A percentile compares a stretch with the other conserved stretches of the same genome.
These are phyloP conservation scores for Pseudocercospora cruenta DNA, from an alignment of 2,329 filamentous ascomycete species.

Conservation along the genomic window DNA sequence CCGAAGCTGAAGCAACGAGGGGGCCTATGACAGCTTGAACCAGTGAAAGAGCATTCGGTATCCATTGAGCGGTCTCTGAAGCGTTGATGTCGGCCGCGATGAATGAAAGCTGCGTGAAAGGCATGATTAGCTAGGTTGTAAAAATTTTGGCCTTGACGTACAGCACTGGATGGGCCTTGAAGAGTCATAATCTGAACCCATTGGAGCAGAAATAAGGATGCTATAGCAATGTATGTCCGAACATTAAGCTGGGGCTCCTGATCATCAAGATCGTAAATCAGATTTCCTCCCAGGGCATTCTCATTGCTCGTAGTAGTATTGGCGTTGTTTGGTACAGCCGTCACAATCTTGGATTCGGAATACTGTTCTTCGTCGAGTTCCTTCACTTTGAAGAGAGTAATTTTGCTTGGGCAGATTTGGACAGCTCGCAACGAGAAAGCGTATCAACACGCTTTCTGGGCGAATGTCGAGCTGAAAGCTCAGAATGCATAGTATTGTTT, in stretches of 20 bases:
- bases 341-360: neutral
- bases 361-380: neutral
- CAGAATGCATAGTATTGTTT: neutral
- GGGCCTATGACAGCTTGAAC: constrained; percentile 26
- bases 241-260: constrained; percentile 24
- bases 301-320: neutral
- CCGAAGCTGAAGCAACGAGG: constrained; percentile 23
- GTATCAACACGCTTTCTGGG: neutral
- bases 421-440: neutral
- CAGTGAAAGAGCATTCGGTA: constrained; percentile 24
- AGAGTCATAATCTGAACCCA: constrained; percentile 24
- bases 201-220: constrained; percentile 23
- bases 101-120: constrained; percentile 8
- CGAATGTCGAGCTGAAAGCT: neutral
- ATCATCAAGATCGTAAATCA: constrained; percentile 6
- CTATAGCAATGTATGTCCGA: constrained; percentile 19
- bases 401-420: neutral
- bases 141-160: neutral
- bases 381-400: neutral
- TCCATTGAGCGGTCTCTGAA: constrained; percentile 19
- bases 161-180: constrained; percentile 21
- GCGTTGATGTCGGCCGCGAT: constrained; percentile 18
- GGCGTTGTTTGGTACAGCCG: neutral
- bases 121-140: neutral
- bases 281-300: neutral